Evolutionary conservation across 1,284 basidiomycete species (phyloP), one percentile per base, ranked within the genome.

Genomic region (Ustilago sp.): DNA sequence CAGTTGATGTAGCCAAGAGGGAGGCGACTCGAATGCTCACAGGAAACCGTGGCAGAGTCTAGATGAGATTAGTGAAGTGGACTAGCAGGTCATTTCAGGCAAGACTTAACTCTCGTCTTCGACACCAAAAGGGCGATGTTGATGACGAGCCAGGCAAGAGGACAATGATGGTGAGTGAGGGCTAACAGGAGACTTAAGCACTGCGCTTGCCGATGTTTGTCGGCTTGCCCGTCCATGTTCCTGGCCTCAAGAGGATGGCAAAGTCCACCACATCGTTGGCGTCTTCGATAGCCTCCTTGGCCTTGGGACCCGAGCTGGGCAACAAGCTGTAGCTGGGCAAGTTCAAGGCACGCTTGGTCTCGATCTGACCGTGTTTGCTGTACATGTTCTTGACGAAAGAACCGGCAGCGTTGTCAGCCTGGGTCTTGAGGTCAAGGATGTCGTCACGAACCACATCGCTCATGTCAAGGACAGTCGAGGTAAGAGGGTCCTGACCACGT

Each of bases 331-430:
- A 63, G 7, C 63, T 38, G 9, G 74, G 70, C 3, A 77, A 4
- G 59, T 36, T 59, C 31, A 70, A 32, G 1, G 56, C 66, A 17
- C 63, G 43, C 55, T 63, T 69, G 31, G 41, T 54, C 58, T 63
- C 7, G 2, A 68, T 53, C 47, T 72, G 59, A n/a, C 54, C 65
- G 19, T 63, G 57, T 31, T 75, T 60, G 31, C 51, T 51, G 64
- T 77, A 77, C 61, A 77, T 61, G 65, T 66, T 72, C 74, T 77
- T 77, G 59, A 64, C 66, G 63, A 77, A 77, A 8, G 41, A 54
- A 4, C 66, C 68, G 0, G 65, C 58, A 8, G 66, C 66, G 41
- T 68, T 34, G 41, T 72, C 63, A 12, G 65, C 62, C 12, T 47
- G 47, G 31, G 35, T 48, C 57, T 68, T 72, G 63, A 77, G 45